Percentiles rank a stretch among this genome's conserved stretches.
These are phyloP conservation scores for Chaetomiaceae sp. DNA, from an alignment of 2,329 filamentous ascomycete species.

Conservation along the genomic window DNA sequence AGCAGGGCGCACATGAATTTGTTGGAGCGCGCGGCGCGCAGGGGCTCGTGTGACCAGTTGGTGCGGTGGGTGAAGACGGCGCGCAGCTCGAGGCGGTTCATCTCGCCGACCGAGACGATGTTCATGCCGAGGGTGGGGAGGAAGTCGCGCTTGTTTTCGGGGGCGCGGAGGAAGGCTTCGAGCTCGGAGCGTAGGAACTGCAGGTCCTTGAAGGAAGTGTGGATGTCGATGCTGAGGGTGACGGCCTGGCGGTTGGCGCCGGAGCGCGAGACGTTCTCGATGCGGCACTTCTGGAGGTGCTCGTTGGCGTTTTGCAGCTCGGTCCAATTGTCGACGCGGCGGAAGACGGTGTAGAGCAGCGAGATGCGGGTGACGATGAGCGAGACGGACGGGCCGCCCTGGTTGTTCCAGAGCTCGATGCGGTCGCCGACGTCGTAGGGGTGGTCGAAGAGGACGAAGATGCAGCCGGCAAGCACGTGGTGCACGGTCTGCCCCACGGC, in stretches of 20 bases:
- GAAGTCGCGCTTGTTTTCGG: constrained; percentile 59
- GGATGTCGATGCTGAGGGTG: constrained; percentile 62
- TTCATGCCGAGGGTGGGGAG: constrained; percentile 58
- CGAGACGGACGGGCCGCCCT: constrained; percentile 14
- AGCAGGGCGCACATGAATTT: constrained; percentile 70
- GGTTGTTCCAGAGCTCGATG: constrained; percentile 51
- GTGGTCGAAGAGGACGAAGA: constrained; percentile 70
- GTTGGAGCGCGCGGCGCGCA: constrained; percentile 63
- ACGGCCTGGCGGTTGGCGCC: constrained; percentile 61
- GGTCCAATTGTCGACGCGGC: constrained; percentile 27
- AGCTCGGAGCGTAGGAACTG: constrained; percentile 54
- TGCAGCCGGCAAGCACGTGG: constrained; percentile 62
- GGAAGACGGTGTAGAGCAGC: constrained; percentile 31
- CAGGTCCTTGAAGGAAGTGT: constrained; percentile 63
- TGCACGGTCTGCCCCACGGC: constrained; percentile 67
- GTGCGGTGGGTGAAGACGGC: constrained; percentile 66
- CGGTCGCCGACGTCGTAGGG: constrained; percentile 68
- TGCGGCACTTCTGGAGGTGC: constrained; percentile 62
- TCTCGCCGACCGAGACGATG: constrained; percentile 45
- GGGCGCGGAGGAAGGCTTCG: constrained; percentile 58
- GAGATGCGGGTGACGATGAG: constrained; percentile 28
- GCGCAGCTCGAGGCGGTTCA: constrained; percentile 27
- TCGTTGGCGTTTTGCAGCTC: constrained; percentile 46
- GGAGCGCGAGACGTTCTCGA: constrained; percentile 64
- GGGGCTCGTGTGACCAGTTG: constrained; percentile 67